Percentiles rank a stretch among this genome's conserved stretches.
These are phyloP conservation scores for Podospora anserina DNA, from an alignment of 495 filamentous ascomycete species.

Conservation along the genomic window DNA sequence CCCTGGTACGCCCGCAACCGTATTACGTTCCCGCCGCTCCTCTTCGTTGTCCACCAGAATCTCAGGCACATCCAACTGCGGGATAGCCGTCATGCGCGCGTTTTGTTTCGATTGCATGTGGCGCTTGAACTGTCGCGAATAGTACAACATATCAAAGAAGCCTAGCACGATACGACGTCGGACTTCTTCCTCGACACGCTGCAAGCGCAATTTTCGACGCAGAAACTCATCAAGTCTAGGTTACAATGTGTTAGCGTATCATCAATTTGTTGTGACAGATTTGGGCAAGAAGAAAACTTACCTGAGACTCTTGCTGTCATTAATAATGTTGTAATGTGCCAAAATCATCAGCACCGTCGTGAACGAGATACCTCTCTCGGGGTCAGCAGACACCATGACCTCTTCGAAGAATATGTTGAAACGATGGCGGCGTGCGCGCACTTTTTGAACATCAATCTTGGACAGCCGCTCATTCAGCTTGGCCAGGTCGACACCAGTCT, in stretches of 20 bases:
- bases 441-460: conserved; percentile 68
- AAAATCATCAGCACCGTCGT: conserved; percentile 94
- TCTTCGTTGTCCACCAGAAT: conserved; percentile 77
- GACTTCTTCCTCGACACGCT: conserved; percentile 95
- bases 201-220: conserved; percentile 80
- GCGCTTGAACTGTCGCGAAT: conserved; percentile 76
- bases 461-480: conserved; percentile 71
- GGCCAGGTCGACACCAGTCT: conserved; percentile 71
- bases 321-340: conserved; percentile 98
- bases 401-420: conserved; percentile 96
- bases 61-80: conserved; percentile 82
- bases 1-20: not conserved
- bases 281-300: conserved; percentile 32
- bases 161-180: conserved; percentile 82
- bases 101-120: conserved; percentile 63
- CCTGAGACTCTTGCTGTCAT: conserved; percentile 90
- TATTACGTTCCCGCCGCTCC: conserved; percentile 20
- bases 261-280: conserved; percentile 12
- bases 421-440: conserved; percentile 66
- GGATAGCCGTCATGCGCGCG: conserved; percentile 70
- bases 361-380: conserved; percentile 84
- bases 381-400: conserved; percentile 88
- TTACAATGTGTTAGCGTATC: not conserved
- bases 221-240: conserved; percentile 86
- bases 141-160: conserved; percentile 95